Conservation (phyloP, 2,329 filamentous ascomycete genomes). For the Cordyceps javanica region DNA sequence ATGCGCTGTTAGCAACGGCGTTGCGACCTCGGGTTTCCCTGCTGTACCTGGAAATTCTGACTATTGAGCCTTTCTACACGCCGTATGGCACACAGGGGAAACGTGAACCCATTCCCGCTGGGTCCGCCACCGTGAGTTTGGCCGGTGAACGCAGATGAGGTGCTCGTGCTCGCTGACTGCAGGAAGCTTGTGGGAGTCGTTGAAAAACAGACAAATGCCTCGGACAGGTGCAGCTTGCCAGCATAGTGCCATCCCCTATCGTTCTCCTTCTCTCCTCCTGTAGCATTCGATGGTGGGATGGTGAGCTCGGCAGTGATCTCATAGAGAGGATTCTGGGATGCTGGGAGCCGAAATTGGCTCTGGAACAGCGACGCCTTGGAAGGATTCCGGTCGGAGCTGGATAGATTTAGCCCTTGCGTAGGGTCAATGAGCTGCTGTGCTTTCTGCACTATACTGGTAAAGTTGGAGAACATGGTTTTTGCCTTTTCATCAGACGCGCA, state of each 20-base stretch:
- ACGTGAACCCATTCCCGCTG: constrained; percentile 90
- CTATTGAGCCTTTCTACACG: constrained; percentile 90
- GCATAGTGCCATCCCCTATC: constrained; percentile 81
- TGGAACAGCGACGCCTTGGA: constrained; percentile 92
- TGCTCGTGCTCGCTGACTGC: constrained; percentile 69
- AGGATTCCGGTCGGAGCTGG: constrained; percentile 70
- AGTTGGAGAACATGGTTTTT: constrained; percentile 50
- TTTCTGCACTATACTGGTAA: constrained; percentile 84
- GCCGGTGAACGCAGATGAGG: constrained; percentile 80
- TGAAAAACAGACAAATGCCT: constrained; percentile 94
- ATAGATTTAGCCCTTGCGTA: constrained; percentile 66
- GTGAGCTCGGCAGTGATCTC: constrained; percentile 96
- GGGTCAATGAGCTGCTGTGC: constrained; percentile 93
- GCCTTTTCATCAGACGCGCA: constrained; percentile 11
- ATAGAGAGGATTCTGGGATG: constrained; percentile 85
- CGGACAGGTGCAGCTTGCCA: constrained; percentile 88
- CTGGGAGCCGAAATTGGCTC: constrained; percentile 90
- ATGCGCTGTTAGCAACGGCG: not conserved
- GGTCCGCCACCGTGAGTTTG: constrained; percentile 91
- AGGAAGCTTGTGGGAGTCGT: constrained; percentile 86
- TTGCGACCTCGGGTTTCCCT: not conserved
- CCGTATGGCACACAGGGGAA: constrained; percentile 85
- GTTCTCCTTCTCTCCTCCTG: constrained; percentile 63
- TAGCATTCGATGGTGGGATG: constrained; percentile 66
- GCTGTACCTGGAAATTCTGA: constrained; percentile 66